Evolutionary conservation across 371 early-diverging fungal genomes (phyloP), one percentile per base, ranked within the genome.

Genomic region (Mortierella sp.): DNA sequence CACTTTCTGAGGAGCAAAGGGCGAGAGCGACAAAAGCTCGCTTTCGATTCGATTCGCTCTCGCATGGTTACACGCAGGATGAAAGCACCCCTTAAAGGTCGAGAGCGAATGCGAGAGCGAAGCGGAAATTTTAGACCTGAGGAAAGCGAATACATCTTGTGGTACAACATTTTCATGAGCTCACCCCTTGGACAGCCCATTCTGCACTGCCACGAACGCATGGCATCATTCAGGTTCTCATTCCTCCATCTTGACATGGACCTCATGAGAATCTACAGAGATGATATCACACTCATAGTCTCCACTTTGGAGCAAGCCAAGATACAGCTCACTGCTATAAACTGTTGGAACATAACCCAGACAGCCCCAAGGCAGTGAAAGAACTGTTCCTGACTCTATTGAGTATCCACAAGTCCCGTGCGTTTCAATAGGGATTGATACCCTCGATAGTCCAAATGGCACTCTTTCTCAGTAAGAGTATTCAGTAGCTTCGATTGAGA

Each of bases 281-380:
- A 76, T 23, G 76, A 68, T 18, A 60, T 72, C 9, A 76, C 68
- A 1, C 76, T 72, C n/a, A 64, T 60, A 4, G 30, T 76, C 23
- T 71, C 76, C 21, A 65, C 71, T 48, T 76, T 47, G 76, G 76
- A 18, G 68, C 76, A 52, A 72, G n/a, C n/a, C n/a, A n/a, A n/a
- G n/a, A n/a, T n/a, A n/a, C n/a, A n/a, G n/a, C n/a, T n/a, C n/a
- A n/a, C n/a, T n/a, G n/a, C n/a, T n/a, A n/a, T n/a, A n/a, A n/a
- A n/a, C n/a, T n/a, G n/a, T n/a, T n/a, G 76, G 76, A 71, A 66
- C 52, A 25, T 9, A 37, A 37, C 9, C 37, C 9, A 9, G 37
- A 37, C 37, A 37, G 37, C 3, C 37, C 9, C 37, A 37, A 37
- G 9, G 9, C 37, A 3, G 9, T 37, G 9, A 37, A 5, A 37